Evolutionary conservation across 2,329 filamentous ascomycete species (phyloP), one percentile per base, ranked within the genome.

Genomic region (Fusarium coffeatum): DNA sequence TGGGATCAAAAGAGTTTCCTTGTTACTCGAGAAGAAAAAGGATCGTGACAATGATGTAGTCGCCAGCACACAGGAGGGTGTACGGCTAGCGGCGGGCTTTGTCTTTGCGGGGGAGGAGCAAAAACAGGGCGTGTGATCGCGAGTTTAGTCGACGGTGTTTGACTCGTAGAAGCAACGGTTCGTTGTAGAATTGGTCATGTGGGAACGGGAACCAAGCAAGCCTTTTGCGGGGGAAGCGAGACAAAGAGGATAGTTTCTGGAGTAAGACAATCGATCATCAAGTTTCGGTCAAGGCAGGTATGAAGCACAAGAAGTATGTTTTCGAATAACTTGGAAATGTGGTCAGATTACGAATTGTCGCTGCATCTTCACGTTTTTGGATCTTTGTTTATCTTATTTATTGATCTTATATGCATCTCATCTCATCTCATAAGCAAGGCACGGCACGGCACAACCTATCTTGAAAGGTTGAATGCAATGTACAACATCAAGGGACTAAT

Each of bases 71-170:
- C 45, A 48, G 47, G 47, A 59, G 55, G 67, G 70, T 64, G 65
- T 69, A 73, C 71, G 71, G 71, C 58, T 73, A 73, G 59, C 48
- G 71, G 68, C 71, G 70, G 48, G 65, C 70, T 64, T 61, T 46
- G 43, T 37, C 42, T 56, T 71, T 57, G 67, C 64, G 56, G 59
- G 59, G 58, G 18, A 47, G 25, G 16, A 37, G 34, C 18, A 37
- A 59, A 63, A 64, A 30, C 37, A 64, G 67, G 67, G 70, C 70
- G 70, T 72, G 70, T 72, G 70, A 72, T 72, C 34, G 54, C 40
- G 53, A 71, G 34, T 58, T 66, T 62, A 71, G 66, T 66, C 50
- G 45, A 66, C n/a, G 42, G 43, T 37, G 53, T 59, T 65, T 46
- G 59, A 61, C 65, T 69, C 50, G 61, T 61, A 61, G 49, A 41